Base-by-base conservation (phyloP, 192 early-diverging fungal genomes). In the Umbelopsis isabellina region DNA sequence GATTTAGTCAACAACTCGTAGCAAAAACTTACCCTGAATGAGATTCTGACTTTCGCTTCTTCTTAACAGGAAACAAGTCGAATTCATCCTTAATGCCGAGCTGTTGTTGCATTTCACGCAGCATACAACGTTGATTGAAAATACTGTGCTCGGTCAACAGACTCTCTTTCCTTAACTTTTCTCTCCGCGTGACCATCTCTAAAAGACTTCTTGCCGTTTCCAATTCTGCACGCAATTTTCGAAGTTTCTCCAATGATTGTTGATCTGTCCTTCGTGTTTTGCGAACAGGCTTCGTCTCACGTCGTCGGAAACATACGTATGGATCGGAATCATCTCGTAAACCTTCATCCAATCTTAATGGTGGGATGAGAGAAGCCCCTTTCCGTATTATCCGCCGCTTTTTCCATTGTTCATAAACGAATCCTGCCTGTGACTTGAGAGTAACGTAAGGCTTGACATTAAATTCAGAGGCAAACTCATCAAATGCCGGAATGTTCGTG, bases 261-360 rank as follows among this genome's bases (percentile, higher is more conserved):
- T 89, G 85, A 71, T 99, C 97, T 7, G 89, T 88, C 13, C 94
- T 89, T 49, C 95, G 77, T 3, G 94, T 94, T 73, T 96, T 97
- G 41, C 96, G 91, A 23, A 94, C 77, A 22, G 88, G 85, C 71
- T 93, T 93, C 65, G 95, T 88, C 77, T 99, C 97, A 67, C 97
- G 90, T 50, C 92, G 91, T 61, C 97, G 91, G 86, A 99, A 99
- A 75, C 97, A 99, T 21, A 97, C 89, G 76, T 97, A 99, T 13
- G 97, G 95, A 74, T 98, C 93, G 30, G 82, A 82, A 68, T 98
- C 96, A 48, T 89, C 79, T 49, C 86, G 85, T 7, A 80, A 69
- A 27, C 82, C 79, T 23, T 94, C 90, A 58, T 94, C 92, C 64
- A 80, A 82, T 80, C 86, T 82, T 18, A 94, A 27, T 51, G 73